phyloP scores from a whole-genome alignment of 2,329 filamentous ascomycete genomes.

The Macrophomina pseudophaseolina region DNA sequence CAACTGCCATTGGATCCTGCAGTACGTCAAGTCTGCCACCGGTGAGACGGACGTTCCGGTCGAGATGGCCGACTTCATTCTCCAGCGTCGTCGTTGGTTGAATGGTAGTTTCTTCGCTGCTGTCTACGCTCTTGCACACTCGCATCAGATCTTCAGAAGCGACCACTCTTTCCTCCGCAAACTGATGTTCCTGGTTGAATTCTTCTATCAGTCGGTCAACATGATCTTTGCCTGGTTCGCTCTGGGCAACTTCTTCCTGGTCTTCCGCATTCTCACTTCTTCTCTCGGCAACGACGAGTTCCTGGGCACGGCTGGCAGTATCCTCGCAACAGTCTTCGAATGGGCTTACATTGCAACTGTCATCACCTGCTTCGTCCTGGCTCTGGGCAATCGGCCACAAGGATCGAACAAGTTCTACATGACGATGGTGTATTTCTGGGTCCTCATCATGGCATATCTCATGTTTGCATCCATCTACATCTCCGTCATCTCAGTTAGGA shows the following conservation, averaged over 20 bases:
- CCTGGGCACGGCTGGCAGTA: conserved; percentile 75
- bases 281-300: conserved; percentile 74
- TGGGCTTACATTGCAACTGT: conserved; percentile 94
- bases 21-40: conserved; percentile 96
- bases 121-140: conserved; percentile 92
- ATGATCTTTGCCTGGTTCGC: conserved; percentile 99
- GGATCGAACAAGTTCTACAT: conserved; percentile 94
- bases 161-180: conserved; percentile 88
- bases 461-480: conserved; percentile 96
- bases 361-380: conserved; percentile 92
- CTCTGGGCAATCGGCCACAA: conserved; percentile 91
- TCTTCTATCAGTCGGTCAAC: conserved; percentile 90
- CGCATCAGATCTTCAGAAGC: conserved; percentile 94
- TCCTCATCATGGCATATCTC: conserved; percentile 90
- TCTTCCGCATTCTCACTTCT: conserved; percentile 94
- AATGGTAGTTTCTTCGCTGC: conserved; percentile 99
- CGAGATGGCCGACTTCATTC: conserved; percentile 89
- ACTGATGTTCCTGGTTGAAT: conserved; percentile 88
- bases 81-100: conserved; percentile 94
- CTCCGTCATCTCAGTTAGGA: conserved; percentile 82
- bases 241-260: conserved; percentile 97
- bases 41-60: conserved; percentile 98
- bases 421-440: conserved; percentile 99
- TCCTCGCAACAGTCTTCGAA: conserved; percentile 89
- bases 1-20: conserved; percentile 95